phyloP scores from a whole-genome alignment of 768 basidiomycete species.

The Russula ochroleuca region DNA sequence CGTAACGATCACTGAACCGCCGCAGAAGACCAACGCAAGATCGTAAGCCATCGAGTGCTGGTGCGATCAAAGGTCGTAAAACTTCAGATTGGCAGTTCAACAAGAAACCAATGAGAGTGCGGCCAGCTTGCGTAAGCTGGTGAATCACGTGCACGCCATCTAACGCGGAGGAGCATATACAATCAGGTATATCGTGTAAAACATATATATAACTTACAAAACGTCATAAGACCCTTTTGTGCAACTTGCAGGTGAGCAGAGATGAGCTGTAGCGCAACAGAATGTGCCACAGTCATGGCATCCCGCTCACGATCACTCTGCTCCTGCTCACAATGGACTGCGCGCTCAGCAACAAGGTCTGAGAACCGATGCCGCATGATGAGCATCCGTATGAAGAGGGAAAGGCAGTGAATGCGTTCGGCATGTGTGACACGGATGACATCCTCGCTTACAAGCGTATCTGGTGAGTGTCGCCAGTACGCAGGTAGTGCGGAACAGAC shows the following conservation, averaged over 20 bases:
- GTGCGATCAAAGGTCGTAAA: constrained; percentile 69
- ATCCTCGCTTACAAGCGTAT: constrained; percentile 79
- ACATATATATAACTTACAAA: constrained; percentile 55
- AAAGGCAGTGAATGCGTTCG: constrained; percentile 78
- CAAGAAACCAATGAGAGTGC: constrained; percentile 82
- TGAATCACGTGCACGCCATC: constrained; percentile 96
- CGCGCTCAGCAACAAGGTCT: constrained; percentile 68
- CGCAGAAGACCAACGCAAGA: constrained; percentile 85
- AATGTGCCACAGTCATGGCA: constrained; percentile 71
- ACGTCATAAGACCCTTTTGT: constrained; percentile 88
- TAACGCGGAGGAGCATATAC: constrained; percentile 34
- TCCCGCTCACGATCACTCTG: constrained; percentile 69
- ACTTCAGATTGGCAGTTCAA: constrained; percentile 83
- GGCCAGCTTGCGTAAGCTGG: constrained; percentile 89
- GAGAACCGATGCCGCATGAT: constrained; percentile 87
- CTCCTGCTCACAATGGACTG: constrained; percentile 46
- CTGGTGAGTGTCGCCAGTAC: constrained; percentile 76
- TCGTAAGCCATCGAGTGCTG: constrained; percentile 78
- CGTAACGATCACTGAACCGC: constrained; percentile 86
- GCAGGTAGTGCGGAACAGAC: constrained; percentile 65
- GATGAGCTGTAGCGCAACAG: constrained; percentile 77
- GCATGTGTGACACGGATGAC: constrained; percentile 88
- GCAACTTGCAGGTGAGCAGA: constrained; percentile 80
- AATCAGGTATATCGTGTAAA: constrained; percentile 12
- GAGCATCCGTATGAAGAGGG: constrained; percentile 82